Conservation (phyloP, 164 flowering plant species). For the Vitis rotundifolia region DNA sequence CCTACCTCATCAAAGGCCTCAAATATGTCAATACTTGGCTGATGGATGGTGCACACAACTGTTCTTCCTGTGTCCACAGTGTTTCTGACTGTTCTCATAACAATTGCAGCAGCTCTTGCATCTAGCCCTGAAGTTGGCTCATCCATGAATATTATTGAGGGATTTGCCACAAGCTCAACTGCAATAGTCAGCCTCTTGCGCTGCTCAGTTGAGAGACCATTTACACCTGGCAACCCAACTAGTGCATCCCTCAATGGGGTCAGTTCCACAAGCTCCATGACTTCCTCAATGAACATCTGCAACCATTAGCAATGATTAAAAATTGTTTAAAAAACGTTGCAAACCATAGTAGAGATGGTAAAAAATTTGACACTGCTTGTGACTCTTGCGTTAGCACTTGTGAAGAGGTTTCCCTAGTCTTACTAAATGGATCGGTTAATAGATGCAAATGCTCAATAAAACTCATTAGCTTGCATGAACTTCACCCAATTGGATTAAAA, state of each 20-base stretch:
- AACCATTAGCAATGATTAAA: not conserved
- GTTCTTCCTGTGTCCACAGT: constrained; percentile 69
- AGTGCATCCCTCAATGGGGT: constrained; percentile 36
- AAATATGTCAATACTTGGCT: constrained; percentile 68
- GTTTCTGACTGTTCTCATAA: constrained; percentile 69
- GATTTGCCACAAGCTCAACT: constrained; percentile 67
- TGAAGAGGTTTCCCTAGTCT: too few species aligned
- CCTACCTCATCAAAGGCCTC: constrained; percentile 66
- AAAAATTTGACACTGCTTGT: too few species aligned
- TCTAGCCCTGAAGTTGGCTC: constrained; percentile 74
- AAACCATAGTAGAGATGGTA: too few species aligned
- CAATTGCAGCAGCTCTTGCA: constrained; percentile 75
- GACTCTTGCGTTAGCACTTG: too few species aligned
- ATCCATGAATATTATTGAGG: constrained; percentile 71
- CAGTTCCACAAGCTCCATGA: constrained; percentile 59
- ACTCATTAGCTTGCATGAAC: too few species aligned
- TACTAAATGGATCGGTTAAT: too few species aligned
- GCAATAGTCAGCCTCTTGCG: constrained; percentile 65
- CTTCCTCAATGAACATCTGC: constrained; percentile 59
- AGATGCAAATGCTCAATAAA: too few species aligned
- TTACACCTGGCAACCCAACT: constrained; percentile 59
- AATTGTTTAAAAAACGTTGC: not conserved
- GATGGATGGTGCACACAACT: constrained; percentile 68
- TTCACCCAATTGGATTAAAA: too few species aligned
- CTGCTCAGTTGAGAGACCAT: constrained; percentile 63